phyloP scores from a whole-genome alignment of 371 early-diverging fungal species.

The Mortierella sp. region DNA sequence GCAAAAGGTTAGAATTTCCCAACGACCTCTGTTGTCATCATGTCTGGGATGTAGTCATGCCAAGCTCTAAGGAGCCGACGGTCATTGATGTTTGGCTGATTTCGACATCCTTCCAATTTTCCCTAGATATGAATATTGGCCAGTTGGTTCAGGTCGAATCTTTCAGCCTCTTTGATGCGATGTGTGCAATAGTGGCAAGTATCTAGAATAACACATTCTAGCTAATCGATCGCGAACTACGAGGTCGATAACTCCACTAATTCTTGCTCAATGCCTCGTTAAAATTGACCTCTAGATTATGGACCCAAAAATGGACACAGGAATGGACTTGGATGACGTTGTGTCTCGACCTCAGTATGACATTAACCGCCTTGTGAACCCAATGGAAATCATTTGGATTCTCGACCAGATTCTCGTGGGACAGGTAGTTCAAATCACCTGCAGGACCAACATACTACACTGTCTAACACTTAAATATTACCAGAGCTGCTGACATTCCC shows the following conservation, averaged over 20 bases:
- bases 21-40: neutral
- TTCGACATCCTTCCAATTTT: neutral
- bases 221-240: too few relatives aligned
- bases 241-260: neutral
- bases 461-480: too few relatives aligned
- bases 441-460: neutral
- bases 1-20: constrained; percentile 58
- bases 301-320: constrained; percentile 88
- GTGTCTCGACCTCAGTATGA: constrained; percentile 57
- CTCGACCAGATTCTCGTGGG: constrained; percentile 73
- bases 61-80: neutral
- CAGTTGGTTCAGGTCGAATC: constrained; percentile 69
- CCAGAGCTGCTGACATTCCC: neutral
- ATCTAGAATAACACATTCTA: too few relatives aligned
- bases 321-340: constrained; percentile 63
- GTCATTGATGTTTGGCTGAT: neutral
- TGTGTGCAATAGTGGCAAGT: constrained; percentile 80
- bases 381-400: constrained; percentile 68
- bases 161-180: constrained; percentile 78
- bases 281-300: constrained; percentile 61
- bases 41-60: neutral
- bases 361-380: constrained; percentile 51
- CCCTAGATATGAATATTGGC: constrained; percentile 69
- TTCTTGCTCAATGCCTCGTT: neutral
- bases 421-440: constrained; percentile 56